These are phyloP conservation scores for Sextonia rubra DNA, from an alignment of 164 flowering plant species.

Conservation along the genomic window DNA sequence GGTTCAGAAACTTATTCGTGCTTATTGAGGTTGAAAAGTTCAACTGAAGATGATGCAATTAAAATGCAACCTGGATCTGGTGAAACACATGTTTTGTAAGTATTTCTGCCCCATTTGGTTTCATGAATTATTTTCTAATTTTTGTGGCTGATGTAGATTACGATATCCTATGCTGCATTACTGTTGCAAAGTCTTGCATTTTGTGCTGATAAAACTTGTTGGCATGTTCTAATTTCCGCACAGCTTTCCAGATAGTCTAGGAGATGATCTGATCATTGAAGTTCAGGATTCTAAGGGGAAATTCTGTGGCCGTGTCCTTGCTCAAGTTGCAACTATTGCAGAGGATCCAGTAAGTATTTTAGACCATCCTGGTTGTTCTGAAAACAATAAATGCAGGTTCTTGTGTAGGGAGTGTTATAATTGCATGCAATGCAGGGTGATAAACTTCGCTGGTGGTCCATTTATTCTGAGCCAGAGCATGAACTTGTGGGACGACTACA, in stretches of 20 bases:
- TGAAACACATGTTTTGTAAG: conserved; percentile 92
- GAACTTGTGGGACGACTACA: conserved; percentile 83
- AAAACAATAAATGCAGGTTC: conserved; percentile 3
- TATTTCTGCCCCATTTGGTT: conserved; percentile 8
- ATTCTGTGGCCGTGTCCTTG: conserved; percentile 72
- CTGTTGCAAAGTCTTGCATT: conserved; percentile 1
- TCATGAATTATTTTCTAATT: neutral
- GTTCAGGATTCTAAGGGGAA: conserved; percentile 81
- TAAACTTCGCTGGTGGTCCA: conserved; percentile 96
- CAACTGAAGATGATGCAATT: conserved; percentile 62
- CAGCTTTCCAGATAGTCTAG: conserved; percentile 91
- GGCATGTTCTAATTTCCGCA: neutral
- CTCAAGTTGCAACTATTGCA: conserved; percentile 75
- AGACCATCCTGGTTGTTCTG: neutral
- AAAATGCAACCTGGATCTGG: conserved; percentile 90
- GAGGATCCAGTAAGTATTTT: conserved; percentile 65
- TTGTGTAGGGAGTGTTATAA: conserved; percentile 12
- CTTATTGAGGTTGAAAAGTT: conserved; percentile 70
- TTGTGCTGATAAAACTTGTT: neutral
- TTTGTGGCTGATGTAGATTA: neutral
- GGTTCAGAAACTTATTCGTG: conserved; percentile 71
- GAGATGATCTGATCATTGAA: conserved; percentile 87
- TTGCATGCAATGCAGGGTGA: conserved; percentile 56
- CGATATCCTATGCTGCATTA: conserved; percentile 1
- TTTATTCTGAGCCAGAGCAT: conserved; percentile 87